These are phyloP conservation scores for Platanthera zijinensis DNA, from an alignment of 106 monocot species.

Conservation along the genomic window DNA sequence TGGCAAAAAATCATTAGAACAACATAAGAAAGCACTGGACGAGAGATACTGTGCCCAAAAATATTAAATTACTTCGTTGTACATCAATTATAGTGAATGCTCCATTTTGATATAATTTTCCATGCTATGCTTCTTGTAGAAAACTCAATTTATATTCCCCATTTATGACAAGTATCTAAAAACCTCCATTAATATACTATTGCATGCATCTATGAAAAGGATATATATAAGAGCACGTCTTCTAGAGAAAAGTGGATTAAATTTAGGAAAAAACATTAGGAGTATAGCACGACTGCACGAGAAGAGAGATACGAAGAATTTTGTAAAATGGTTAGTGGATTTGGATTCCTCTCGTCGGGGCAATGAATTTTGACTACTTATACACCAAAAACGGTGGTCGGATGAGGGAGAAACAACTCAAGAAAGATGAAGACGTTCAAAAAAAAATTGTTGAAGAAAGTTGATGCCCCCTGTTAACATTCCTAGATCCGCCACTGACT, in stretches of 20 bases:
- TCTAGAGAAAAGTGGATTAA: no score
- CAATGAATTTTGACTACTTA: no score
- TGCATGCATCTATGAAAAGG: not conserved
- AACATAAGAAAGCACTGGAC: not conserved
- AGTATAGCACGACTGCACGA: not conserved
- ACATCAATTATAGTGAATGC: not conserved
- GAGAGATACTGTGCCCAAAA: not conserved
- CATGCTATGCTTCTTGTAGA: not conserved
- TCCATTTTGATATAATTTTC: not conserved
- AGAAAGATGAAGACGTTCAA: no score
- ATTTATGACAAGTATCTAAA: not conserved
- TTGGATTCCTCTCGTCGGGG: no score
- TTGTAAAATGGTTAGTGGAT: no score
- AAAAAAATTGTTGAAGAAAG: no score
- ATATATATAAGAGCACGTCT: not conserved
- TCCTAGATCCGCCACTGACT: no score
- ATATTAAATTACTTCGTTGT: not conserved
- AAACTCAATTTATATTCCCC: no score
- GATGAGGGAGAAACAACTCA: no score
- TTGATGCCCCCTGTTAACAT: no score
- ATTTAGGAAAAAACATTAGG: not conserved
- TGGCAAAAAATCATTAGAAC: not conserved
- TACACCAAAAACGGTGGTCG: no score
- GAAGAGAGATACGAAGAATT: not conserved
- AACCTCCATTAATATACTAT: not conserved